Evolutionary conservation across 306 rosid genomes (phyloP), one percentile per base, ranked within the genome.

Genomic region (Argentina anserina): DNA sequence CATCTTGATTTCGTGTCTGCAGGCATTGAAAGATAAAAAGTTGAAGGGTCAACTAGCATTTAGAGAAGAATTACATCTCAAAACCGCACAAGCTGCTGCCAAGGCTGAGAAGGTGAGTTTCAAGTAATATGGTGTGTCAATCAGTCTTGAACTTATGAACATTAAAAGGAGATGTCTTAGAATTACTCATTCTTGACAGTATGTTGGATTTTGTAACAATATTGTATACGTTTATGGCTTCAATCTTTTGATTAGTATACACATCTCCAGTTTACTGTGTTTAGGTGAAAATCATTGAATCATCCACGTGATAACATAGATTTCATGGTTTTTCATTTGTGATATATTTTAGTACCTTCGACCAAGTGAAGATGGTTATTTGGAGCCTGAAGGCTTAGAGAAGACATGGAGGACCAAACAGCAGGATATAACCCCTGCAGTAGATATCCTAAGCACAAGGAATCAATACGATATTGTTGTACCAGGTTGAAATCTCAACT

Each of bases 301-400:
- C 74, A 34, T 36, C 10, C 26, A 34, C 15, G n/a, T 12, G 25
- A 69, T 11, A 52, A 26, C 65, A 25, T 37, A 2, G 50, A 70
- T 3, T 71, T 71, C 18, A 17, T 71, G 37, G 4, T 13, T 37
- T 33, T 52, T 70, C 13, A 23, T 39, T 36, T 40, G 11, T 71
- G 26, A 28, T 71, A 9, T 55, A 56, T 26, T 40, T 67, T 76
- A 94, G 98, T 94, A 96, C 95, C 90, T 94, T 74, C 84, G 77
- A 87, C 98, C 98, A 26, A 85, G 87, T 37, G 95, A 88, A 73
- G 92, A 85, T 50, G 97, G 97, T 59, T 91, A 73, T 81, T 79
- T 94, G 76, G 96, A 89, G 87, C 40, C 89, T 59, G 97, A 91
- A 80, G 98, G 97, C 29, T 45, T 89, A 66, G 98, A 91, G 88